A percentile compares a stretch with the other conserved stretches of the same genome.
Evolutionary conservation across 163 green algal genomes (phyloP).

Genomic region (Scenedesmus sp.): DNA sequence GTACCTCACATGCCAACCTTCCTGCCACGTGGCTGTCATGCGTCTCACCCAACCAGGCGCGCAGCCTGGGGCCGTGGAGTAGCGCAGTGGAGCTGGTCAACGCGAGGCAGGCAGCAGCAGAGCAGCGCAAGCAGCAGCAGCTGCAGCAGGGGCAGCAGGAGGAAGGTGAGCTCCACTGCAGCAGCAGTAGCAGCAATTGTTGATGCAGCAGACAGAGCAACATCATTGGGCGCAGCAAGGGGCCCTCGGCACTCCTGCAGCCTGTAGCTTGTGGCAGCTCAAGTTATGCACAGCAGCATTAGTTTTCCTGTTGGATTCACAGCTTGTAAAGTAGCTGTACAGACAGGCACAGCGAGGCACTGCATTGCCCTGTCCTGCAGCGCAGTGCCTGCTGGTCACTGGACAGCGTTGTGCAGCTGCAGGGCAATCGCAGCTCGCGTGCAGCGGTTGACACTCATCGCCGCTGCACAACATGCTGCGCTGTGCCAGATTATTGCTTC

Average conservation of each 20-base stretch:
- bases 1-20: not conserved
- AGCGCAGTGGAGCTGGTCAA: constrained; percentile 78
- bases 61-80: constrained; percentile 78
- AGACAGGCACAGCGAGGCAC: not conserved
- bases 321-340: not conserved
- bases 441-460: no score
- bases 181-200: constrained; percentile 3
- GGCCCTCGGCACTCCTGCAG: not conserved
- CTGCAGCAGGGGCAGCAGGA: constrained; percentile 26
- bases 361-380: not conserved
- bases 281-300: not conserved
- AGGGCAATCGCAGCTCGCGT: no score
- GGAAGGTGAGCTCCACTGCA: not conserved
- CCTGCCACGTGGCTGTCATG: not conserved
- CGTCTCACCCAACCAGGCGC: constrained; percentile 58
- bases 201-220: not conserved
- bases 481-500: not conserved
- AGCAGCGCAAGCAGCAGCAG: constrained; percentile 63
- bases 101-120: constrained; percentile 62
- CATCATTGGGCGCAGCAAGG: no score
- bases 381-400: not conserved
- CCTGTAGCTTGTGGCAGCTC: not conserved
- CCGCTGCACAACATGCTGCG: not conserved
- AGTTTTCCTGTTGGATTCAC: not conserved
- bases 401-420: not conserved